Conservation (phyloP, 2,329 filamentous ascomycete genomes). For the Ophiostoma sp. region DNA sequence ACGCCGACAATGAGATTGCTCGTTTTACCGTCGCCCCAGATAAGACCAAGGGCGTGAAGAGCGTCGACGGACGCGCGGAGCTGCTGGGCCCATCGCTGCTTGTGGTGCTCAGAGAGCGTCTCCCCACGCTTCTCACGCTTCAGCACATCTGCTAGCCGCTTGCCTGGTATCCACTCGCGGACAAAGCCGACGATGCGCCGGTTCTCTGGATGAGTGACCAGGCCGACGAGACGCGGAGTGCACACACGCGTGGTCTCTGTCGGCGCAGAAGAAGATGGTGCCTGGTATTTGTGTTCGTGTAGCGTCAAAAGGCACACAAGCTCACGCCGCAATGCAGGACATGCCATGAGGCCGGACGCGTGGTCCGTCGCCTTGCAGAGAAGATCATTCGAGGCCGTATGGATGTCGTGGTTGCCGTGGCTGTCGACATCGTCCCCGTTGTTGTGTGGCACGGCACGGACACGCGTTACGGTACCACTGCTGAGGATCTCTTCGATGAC, state of each 20-base stretch:
- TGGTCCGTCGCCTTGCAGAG: not conserved
- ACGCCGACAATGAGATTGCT: slow-evolving; percentile 38
- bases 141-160: slow-evolving; percentile 11
- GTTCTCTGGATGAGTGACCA: slow-evolving; percentile 12
- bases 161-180: slow-evolving; percentile 21
- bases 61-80: slow-evolving; percentile 30
- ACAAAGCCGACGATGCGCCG: slow-evolving; percentile 18
- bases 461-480: not conserved
- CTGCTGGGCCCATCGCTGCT: slow-evolving; percentile 27
- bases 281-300: not conserved
- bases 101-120: slow-evolving; percentile 7
- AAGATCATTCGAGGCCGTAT: not conserved
- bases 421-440: not conserved
- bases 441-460: not conserved
- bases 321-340: not conserved
- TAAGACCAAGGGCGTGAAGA: slow-evolving; percentile 31
- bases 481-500: not conserved
- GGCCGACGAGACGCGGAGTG: slow-evolving; percentile 21
- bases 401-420: not conserved
- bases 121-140: slow-evolving; percentile 16
- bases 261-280: slow-evolving; percentile 8
- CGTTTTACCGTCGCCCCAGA: slow-evolving; percentile 35
- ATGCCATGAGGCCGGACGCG: not conserved
- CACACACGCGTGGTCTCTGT: slow-evolving; percentile 16
- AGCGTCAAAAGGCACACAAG: not conserved